Conservation (phyloP, 805 yeast genomes). For the Alloascoidea hylecoeti region DNA sequence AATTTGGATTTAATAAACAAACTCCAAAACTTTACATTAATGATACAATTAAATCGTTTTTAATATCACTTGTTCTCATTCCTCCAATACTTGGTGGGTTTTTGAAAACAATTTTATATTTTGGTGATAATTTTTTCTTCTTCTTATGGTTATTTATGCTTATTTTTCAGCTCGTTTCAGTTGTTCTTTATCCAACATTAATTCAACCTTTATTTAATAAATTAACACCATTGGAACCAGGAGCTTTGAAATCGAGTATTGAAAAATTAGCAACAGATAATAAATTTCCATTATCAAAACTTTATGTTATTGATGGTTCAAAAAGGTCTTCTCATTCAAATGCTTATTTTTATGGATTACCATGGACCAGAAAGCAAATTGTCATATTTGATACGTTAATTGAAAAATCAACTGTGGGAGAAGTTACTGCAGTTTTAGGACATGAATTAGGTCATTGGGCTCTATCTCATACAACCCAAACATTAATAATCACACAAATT, state of each 20-base stretch:
- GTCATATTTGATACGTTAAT: slow-evolving; percentile 88
- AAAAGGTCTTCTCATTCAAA: slow-evolving; percentile 93
- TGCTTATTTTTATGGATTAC: slow-evolving; percentile 92
- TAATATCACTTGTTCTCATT: slow-evolving; percentile 44
- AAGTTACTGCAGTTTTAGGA: slow-evolving; percentile 91
- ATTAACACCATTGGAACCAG: slow-evolving; percentile 78
- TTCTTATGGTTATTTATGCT: slow-evolving; percentile 67
- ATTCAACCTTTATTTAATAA: slow-evolving; percentile 92
- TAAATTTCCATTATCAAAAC: slow-evolving; percentile 73
- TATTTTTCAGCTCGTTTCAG: slow-evolving; percentile 54
- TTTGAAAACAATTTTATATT: slow-evolving; percentile 67
- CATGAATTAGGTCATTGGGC: slow-evolving; percentile 99
- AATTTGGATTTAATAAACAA: slow-evolving; percentile 84
- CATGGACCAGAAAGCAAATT: slow-evolving; percentile 94
- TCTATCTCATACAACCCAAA: slow-evolving; percentile 71
- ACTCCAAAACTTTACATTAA: slow-evolving; percentile 58
- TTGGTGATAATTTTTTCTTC: slow-evolving; percentile 69
- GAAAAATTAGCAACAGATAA: slow-evolving; percentile 64
- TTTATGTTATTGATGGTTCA: slow-evolving; percentile 93
- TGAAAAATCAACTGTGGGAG: slow-evolving; percentile 58
- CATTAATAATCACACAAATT: slow-evolving; percentile 48
- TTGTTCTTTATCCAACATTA: slow-evolving; percentile 69
- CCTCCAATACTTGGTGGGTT: slow-evolving; percentile 63
- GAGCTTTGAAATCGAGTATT: slow-evolving; percentile 72
- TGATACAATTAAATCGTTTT: slow-evolving; percentile 52